A percentile compares a stretch with the other conserved stretches of the same genome.
phyloP scores from a whole-genome alignment of 768 basidiomycete genomes.

The Termitomyces sp. region DNA sequence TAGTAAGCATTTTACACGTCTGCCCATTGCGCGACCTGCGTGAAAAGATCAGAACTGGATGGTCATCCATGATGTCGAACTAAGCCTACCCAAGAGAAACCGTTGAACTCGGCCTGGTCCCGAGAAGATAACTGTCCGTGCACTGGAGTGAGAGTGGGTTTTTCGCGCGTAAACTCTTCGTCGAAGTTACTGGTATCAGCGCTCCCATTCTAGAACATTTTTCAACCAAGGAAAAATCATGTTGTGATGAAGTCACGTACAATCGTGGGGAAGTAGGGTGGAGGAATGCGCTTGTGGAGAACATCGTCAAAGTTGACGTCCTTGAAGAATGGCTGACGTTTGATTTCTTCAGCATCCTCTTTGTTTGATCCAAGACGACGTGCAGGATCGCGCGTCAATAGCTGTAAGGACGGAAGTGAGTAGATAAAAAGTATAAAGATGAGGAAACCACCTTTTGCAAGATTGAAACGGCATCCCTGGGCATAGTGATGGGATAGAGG shows the following conservation, averaged over 20 bases:
- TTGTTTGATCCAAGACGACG: slow-evolving; percentile 91
- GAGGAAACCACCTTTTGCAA: slow-evolving; percentile 72
- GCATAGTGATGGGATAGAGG: slow-evolving; percentile 99
- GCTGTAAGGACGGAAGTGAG: slow-evolving; percentile 37
- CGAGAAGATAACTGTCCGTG: slow-evolving; percentile 87
- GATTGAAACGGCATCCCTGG: slow-evolving; percentile 92
- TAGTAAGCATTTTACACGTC: slow-evolving; percentile 41
- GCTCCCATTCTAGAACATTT: slow-evolving; percentile 60
- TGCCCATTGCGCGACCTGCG: slow-evolving; percentile 55
- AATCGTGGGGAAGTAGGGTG: slow-evolving; percentile 96
- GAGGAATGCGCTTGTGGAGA: slow-evolving; percentile 94
- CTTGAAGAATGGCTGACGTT: slow-evolving; percentile 97
- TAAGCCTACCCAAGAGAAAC: slow-evolving; percentile 85
- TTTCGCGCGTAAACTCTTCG: slow-evolving; percentile 94
- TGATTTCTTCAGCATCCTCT: slow-evolving; percentile 95
- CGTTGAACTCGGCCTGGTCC: slow-evolving; percentile 94
- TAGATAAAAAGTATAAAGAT: not conserved
- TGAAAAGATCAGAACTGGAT: not conserved
- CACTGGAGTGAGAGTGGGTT: slow-evolving; percentile 96
- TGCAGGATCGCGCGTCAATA: slow-evolving; percentile 87
- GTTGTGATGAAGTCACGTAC: slow-evolving; percentile 42
- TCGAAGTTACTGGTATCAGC: slow-evolving; percentile 94
- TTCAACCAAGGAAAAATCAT: not conserved
- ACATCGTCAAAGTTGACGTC: slow-evolving; percentile 97
- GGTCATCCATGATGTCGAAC: not conserved